phyloP scores from a whole-genome alignment of 345 rosid genomes.

The Microthlaspi erraticum region DNA sequence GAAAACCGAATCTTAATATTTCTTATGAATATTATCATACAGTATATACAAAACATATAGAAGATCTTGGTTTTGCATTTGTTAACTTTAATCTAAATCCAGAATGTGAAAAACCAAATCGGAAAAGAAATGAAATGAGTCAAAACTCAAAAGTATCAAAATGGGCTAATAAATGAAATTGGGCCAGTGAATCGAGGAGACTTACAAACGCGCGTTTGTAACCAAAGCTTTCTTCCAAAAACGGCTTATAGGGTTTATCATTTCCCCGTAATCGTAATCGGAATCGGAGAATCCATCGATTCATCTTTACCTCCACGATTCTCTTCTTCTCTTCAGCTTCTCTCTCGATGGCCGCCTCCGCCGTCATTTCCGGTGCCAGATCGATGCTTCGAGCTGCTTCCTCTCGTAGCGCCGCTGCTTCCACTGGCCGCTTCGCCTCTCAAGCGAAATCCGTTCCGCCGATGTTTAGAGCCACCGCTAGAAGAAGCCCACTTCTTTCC shows the following conservation, averaged over 20 bases:
- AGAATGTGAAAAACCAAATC: too few species aligned
- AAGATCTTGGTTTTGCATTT: not conserved
- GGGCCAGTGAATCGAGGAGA: not conserved
- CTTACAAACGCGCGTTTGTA: not conserved
- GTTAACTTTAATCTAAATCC: not conserved
- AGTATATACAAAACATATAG: too few species aligned
- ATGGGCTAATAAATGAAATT: not conserved
- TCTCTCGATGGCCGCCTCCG: conserved; percentile 60
- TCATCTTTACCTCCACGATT: conserved; percentile 2
- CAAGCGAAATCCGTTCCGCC: conserved; percentile 59
- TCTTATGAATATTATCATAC: too few species aligned
- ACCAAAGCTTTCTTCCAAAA: not conserved
- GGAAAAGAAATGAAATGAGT: not conserved
- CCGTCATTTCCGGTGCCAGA: conserved; percentile 64
- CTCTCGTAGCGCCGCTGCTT: conserved; percentile 55
- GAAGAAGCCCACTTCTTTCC: conserved; percentile 55
- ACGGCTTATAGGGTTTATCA: not conserved
- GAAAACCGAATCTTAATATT: too few species aligned
- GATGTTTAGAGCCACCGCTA: conserved; percentile 54
- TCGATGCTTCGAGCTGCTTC: conserved; percentile 73
- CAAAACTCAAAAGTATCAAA: not conserved
- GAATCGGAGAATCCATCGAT: not conserved
- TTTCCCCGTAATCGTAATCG: not conserved
- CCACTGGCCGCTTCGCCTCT: conserved; percentile 52
- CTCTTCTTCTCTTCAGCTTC: conserved; percentile 7